Base-by-base conservation (phyloP, 257 asterid genomes). In the Solanum paucissectum region DNA sequence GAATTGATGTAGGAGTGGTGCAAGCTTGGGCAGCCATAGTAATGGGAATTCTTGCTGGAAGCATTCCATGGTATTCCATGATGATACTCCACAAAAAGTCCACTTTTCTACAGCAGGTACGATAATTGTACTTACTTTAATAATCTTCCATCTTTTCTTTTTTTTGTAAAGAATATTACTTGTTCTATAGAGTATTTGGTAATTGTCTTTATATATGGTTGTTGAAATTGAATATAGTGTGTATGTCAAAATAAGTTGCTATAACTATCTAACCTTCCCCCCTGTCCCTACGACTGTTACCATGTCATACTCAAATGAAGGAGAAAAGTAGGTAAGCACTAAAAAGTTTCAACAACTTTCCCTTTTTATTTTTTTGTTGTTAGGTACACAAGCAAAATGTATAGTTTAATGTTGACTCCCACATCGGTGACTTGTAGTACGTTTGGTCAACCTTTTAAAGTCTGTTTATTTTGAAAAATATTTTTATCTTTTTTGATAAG, bases 1-100 rank as follows among this genome's bases (percentile, higher is more conserved):
- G 0, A 0, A 52, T 49, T 79, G 73, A 76, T 20, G 83, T 87
- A 96, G 98, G 99, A 33, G 93, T 96, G 76, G 99, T 96, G 87
- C 98, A 94, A 87, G 91, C 99, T 90, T 96, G 99, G 99, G 99
- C 98, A 87, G 99, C 99, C 79, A 94, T 96, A 66, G 89, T 96
- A 33, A 94, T 95, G 90, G 99, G 99, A 25, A 32, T 92, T n/a
- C 90, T 95, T 16, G 91, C 98, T 13, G 99, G 98, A 4, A 93
- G 98, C 92, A 88, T 96, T 40, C 99, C 99, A 0, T 96, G 98
- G 99, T 96, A 75, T 84, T 91, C 98, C 0, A 96, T 96, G 99
- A 96, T 96, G 96, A 94, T 95, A 86, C 98, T 96, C 79, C 99
- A 96, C 89, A 95, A 96, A 69, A 96, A 95, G 94, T 96, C 99